These are phyloP conservation scores for Tillandsia fasciculata DNA, from an alignment of 176 grass and related monocot genomes.

Conservation along the genomic window DNA sequence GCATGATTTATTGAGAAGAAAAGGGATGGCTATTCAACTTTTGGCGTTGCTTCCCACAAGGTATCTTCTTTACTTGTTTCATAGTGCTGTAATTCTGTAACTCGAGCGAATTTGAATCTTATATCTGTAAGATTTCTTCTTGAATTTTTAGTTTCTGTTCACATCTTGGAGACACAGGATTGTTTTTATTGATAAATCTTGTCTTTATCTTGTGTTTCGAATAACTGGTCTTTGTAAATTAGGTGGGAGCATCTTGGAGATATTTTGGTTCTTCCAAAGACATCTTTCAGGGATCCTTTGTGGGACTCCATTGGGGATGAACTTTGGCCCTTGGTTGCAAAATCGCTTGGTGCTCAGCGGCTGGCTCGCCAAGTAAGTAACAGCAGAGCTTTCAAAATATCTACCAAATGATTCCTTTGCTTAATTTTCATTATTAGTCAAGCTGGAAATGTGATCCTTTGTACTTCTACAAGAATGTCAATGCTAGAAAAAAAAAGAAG, in stretches of 20 bases:
- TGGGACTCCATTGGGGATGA: slow-evolving; percentile 69
- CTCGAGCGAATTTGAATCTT: background rate
- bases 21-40: slow-evolving; percentile 43
- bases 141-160: background rate
- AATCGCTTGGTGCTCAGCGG: slow-evolving; percentile 47
- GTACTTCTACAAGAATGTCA: background rate
- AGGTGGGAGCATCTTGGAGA: slow-evolving; percentile 92
- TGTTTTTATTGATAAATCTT: background rate
- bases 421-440: no score
- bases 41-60: slow-evolving; percentile 76
- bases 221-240: slow-evolving; percentile 15
- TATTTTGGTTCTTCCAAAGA: slow-evolving; percentile 74
- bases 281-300: slow-evolving; percentile 66
- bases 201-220: slow-evolving; percentile 11
- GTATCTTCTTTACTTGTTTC: slow-evolving; percentile 21
- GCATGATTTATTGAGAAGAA: slow-evolving; percentile 45
- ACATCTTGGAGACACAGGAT: background rate
- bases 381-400: background rate
- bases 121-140: background rate
- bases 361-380: slow-evolving; percentile 84
- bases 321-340: slow-evolving; percentile 83
- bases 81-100: no score
- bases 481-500: no score
- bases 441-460: background rate
- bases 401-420: background rate